Conservation (phyloP, 495 filamentous ascomycete genomes). For the Cladorrhinum samala region DNA sequence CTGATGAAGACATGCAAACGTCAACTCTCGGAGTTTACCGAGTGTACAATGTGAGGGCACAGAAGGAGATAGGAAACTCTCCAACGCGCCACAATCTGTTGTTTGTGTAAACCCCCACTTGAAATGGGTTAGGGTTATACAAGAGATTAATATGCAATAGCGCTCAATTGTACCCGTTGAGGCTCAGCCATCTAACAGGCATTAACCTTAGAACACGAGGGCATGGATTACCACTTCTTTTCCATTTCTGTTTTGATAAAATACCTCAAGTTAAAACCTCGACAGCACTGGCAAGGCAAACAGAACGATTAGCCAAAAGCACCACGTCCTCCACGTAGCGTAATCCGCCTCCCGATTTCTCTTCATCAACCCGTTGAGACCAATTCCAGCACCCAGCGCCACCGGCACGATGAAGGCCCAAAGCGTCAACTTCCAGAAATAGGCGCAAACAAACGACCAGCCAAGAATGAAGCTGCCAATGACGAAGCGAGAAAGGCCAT, state of each 20-base stretch:
- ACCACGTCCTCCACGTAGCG: slow-evolving; percentile 4
- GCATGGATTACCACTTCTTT: no score
- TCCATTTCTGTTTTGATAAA: neutral
- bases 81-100: no score
- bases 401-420: neutral
- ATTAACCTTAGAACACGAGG: no score
- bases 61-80: no score
- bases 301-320: slow-evolving; percentile 1
- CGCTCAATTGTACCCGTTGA: no score
- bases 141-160: no score
- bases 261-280: neutral
- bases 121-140: no score
- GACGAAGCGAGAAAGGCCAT: neutral
- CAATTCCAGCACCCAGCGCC: neutral
- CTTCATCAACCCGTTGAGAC: neutral
- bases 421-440: slow-evolving; percentile 1
- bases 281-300: neutral
- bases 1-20: no score
- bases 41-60: no score
- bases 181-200: no score
- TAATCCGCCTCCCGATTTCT: slow-evolving; percentile 2
- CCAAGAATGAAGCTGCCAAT: neutral
- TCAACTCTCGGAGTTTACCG: no score
- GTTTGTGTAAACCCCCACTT: no score
- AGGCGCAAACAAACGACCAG: slow-evolving; percentile 1